Evolutionary conservation across 192 early-diverging fungal genomes (phyloP).

Genomic region (Thoreauomyces humboldtii): DNA sequence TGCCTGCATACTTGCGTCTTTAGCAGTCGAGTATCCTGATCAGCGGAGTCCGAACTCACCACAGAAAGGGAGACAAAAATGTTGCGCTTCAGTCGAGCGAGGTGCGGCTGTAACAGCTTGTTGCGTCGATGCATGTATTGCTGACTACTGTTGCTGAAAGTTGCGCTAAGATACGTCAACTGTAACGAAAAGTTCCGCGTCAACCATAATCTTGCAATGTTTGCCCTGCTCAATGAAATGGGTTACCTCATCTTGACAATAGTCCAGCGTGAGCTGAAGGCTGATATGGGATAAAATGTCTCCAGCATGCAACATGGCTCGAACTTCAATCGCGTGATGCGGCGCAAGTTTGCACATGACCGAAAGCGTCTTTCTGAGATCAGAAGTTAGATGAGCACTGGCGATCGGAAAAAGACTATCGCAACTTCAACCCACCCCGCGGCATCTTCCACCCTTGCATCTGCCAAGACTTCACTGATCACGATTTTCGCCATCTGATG

Average conservation of each 20-base stretch:
- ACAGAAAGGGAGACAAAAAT: neutral
- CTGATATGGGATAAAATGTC: neutral
- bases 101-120: neutral
- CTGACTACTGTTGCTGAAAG: neutral
- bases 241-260: slow-evolving; percentile 6
- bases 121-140: neutral
- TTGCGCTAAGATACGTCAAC: slow-evolving; percentile 11
- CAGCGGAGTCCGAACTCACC: too few species aligned
- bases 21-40: neutral
- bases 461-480: too few species aligned
- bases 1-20: too few species aligned
- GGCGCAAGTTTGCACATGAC: slow-evolving; percentile 1
- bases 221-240: too few species aligned
- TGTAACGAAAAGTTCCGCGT: too few species aligned
- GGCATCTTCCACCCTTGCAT: too few species aligned
- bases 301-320: neutral
- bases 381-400: neutral
- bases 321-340: neutral
- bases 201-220: too few species aligned
- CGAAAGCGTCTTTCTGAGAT: neutral
- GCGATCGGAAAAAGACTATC: neutral
- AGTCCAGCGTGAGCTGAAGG: slow-evolving; percentile 3
- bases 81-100: neutral
- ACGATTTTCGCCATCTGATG: neutral
- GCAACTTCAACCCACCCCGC: neutral